Evolutionary conservation across 2,329 filamentous ascomycete genomes (phyloP).

Genomic region (Aureobasidium lini): DNA sequence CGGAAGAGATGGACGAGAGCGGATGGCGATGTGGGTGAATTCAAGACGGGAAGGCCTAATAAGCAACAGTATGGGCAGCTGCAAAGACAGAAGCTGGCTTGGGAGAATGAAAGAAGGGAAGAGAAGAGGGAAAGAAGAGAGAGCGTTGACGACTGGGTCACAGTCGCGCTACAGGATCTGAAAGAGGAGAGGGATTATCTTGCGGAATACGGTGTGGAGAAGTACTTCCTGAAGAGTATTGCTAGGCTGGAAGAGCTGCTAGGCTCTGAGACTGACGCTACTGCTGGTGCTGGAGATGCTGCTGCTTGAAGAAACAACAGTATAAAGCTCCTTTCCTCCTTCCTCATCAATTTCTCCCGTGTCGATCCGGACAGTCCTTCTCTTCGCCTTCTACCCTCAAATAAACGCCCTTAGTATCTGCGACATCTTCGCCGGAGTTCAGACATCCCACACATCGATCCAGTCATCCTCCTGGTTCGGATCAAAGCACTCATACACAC

Average conservation of each 20-base stretch:
- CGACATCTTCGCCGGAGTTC: no score
- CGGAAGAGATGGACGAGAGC: neutral
- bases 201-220: neutral
- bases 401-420: no score
- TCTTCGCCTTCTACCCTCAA: no score
- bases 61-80: neutral
- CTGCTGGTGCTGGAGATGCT: neutral
- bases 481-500: no score
- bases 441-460: no score
- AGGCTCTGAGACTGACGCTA: neutral
- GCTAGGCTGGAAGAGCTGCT: neutral
- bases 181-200: neutral
- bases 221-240: neutral
- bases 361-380: no score
- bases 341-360: no score
- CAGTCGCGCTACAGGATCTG: neutral
- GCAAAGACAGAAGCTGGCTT: neutral
- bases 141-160: neutral
- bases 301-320: neutral
- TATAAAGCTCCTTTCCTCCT: no score
- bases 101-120: neutral
- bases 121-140: neutral
- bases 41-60: neutral
- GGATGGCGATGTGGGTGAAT: neutral
- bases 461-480: no score